Base-by-base conservation (phyloP, 2,329 filamentous ascomycete species). In the Botrytis sinoallii region DNA sequence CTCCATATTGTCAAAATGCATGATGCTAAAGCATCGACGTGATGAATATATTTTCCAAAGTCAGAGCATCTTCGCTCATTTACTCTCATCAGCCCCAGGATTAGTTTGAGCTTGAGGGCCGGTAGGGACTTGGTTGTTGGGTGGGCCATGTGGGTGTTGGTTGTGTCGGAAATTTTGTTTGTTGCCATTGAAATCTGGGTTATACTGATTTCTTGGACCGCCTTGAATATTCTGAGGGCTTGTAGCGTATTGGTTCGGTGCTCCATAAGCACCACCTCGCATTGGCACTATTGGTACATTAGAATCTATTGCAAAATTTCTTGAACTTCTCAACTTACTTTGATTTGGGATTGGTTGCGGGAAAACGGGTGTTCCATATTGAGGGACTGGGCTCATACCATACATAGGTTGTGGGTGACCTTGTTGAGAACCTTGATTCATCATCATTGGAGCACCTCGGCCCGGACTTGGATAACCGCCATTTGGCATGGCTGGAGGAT, bases 341-440 rank as follows among this genome's bases (percentile, higher is more conserved):
- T 92, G 91, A 78, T 88, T 90, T 76, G 89, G 88, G 77, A 92
- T 92, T 77, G 92, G 92, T 46, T 89, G 88, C 74, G 86, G 85
- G 82, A 92, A 94, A 71, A 90, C 89, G 55, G 92, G 92, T 81
- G 75, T 75, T 22, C 78, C 78, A 73, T 79, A 82, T 70, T 94
- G 92, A 57, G 77, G 80, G 79, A 90, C 92, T 80, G 92, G 93
- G 80, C 91, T 91, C 83, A 91, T 87, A 71, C 86, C 90, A 85
- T 88, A 95, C 84, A 86, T 89, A 79, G 85, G 78, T 66, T 86
- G 85, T 73, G 86, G 86, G 81, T 97, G 94, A 59, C 95, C 94
- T 82, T 97, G 95, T 80, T 98, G 95, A 42, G 95, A 98, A 72
- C 93, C 93, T 84, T 97, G 94, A 77, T 95, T 95, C 79, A 91